Evolutionary conservation across 495 filamentous ascomycete species (phyloP).

Genomic region (Niebla homalea): DNA sequence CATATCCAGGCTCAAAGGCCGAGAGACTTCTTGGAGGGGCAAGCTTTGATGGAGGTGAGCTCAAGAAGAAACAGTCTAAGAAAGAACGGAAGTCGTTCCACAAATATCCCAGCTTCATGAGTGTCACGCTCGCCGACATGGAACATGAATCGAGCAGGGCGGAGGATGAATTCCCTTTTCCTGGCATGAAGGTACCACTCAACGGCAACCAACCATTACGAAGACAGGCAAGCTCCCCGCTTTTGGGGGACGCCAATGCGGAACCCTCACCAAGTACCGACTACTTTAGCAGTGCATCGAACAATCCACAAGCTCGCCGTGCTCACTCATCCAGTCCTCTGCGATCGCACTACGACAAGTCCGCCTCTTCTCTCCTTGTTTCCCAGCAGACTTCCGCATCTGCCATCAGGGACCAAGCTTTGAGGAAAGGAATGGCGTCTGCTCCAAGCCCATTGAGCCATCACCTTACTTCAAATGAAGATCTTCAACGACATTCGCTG

Average conservation of each 20-base stretch:
- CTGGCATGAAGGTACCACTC: constrained; percentile 8
- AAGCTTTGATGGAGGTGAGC: background rate
- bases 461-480: background rate
- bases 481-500: too few species aligned
- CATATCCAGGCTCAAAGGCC: constrained; percentile 15
- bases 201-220: background rate
- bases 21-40: constrained; percentile 12
- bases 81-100: constrained; percentile 8
- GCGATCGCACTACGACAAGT: constrained; percentile 12
- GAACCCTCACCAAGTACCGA: constrained; percentile 3
- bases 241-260: constrained; percentile 10
- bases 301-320: constrained; percentile 5
- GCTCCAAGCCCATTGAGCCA: constrained; percentile 6
- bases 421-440: constrained; percentile 10
- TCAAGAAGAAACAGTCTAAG: constrained; percentile 8
- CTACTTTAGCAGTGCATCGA: constrained; percentile 4
- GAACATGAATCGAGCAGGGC: constrained; percentile 5
- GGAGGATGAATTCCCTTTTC: constrained; percentile 11
- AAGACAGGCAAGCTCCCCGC: constrained; percentile 16
- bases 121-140: constrained; percentile 14
- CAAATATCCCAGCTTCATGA: constrained; percentile 17
- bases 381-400: constrained; percentile 21
- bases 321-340: constrained; percentile 9
- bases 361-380: constrained; percentile 14
- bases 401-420: constrained; percentile 16